Percentiles rank a stretch among this genome's conserved stretches.
Evolutionary conservation across 2,329 filamentous ascomycete species (phyloP).

Genomic region (Cordyceps tenuipes): DNA sequence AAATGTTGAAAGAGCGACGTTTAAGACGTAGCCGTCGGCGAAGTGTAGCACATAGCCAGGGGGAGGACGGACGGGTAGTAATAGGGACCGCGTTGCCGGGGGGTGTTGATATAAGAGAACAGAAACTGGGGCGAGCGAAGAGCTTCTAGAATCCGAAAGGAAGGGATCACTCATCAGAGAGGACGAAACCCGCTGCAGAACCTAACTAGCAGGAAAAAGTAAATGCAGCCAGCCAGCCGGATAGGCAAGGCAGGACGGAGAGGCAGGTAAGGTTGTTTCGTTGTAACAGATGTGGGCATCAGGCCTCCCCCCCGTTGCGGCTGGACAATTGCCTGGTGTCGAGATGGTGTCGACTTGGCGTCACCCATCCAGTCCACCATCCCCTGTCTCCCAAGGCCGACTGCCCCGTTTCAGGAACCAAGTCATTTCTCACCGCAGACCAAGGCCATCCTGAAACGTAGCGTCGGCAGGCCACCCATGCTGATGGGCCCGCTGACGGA

Average conservation of each 20-base stretch:
- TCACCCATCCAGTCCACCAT: constrained; percentile 4
- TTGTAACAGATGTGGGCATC: constrained; percentile 12
- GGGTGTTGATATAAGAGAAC: not conserved
- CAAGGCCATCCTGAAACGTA: constrained; percentile 22
- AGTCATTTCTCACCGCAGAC: constrained; percentile 20
- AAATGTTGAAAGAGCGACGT: constrained; percentile 8
- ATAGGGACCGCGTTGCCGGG: constrained; percentile 5
- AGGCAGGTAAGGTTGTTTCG: constrained; percentile 3
- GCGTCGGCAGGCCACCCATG: constrained; percentile 11
- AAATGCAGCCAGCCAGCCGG: not conserved
- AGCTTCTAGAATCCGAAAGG: constrained; percentile 11
- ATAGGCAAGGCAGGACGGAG: not conserved
- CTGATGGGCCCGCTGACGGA: constrained; percentile 13
- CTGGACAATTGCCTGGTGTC: constrained; percentile 4
- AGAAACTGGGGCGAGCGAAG: constrained; percentile 4
- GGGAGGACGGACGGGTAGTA: constrained; percentile 10
- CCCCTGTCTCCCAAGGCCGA: constrained; percentile 13
- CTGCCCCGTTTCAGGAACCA: constrained; percentile 22
- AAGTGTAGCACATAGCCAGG: constrained; percentile 11
- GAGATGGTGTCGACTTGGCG: constrained; percentile 14
- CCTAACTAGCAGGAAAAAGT: not conserved
- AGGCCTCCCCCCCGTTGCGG: constrained; percentile 8
- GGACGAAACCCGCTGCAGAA: constrained; percentile 10
- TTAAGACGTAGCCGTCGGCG: not conserved
- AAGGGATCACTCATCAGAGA: constrained; percentile 2